Percentiles rank a stretch among this genome's conserved stretches.
Conservation (phyloP, 2,329 filamentous ascomycete species). For the Alternaria hordeiaustralica region DNA sequence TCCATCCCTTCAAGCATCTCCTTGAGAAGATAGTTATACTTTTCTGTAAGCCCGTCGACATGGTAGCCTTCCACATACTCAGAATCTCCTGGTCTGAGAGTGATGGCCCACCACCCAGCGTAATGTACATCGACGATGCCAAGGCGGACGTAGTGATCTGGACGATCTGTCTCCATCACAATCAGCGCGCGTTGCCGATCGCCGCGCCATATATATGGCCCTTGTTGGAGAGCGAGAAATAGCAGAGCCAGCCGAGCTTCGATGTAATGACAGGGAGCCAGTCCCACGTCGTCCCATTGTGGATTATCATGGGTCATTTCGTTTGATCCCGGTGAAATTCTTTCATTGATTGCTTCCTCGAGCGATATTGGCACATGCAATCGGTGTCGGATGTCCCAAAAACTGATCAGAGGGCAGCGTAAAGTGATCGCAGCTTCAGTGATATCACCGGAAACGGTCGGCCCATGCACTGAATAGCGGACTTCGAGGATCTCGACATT, state of each 20-base stretch:
- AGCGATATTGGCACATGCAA: background rate
- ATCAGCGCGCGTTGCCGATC: background rate
- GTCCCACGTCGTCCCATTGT: background rate
- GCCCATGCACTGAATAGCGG: background rate
- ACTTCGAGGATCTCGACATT: background rate
- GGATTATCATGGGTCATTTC: background rate
- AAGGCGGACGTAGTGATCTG: background rate
- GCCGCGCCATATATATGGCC: background rate
- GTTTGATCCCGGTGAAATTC: background rate
- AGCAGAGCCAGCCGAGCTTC: background rate
- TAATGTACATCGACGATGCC: background rate
- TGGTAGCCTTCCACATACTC: background rate
- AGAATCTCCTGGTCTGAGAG: background rate
- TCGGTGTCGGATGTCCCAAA: background rate
- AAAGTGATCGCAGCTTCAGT: background rate
- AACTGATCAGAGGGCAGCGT: background rate
- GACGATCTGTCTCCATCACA: background rate
- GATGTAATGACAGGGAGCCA: background rate
- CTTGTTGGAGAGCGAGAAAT: background rate
- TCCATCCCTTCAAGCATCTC: background rate
- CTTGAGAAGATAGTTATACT: background rate
- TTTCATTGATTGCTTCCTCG: background rate
- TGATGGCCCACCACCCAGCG: background rate
- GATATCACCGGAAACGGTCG: background rate
- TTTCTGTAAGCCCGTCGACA: background rate